Base-by-base conservation (phyloP, 352 stramenopile genomes). In the Phytophthora ramorum region DNA sequence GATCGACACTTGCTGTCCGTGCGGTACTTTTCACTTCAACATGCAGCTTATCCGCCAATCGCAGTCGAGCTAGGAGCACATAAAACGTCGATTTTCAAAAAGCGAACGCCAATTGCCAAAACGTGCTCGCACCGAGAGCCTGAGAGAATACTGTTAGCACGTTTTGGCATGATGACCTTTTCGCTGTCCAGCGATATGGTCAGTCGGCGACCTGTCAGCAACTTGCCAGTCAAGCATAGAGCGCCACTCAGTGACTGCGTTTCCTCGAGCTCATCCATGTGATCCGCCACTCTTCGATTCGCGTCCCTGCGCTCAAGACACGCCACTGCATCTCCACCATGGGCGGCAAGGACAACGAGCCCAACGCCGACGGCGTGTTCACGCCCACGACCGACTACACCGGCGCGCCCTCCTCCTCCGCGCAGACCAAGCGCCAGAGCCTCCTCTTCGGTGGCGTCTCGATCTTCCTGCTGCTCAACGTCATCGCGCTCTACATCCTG, bases 401-500 rank as follows among this genome's bases (percentile, higher is more conserved):
- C 1, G n/a, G 9, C n/a, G 16, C 17, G 6, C 14, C 37, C 5
- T 17, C 37, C 14, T 43, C 40, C 40, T 13, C n/a, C n/a, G 13
- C 61, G 26, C 52, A 72, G 24, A 63, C 38, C 52, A 78, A 75
- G 52, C 76, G 75, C 17, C 66, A 76, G 63, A 80, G 73, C 48
- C 48, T 65, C 30, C 45, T 78, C 32, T 74, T 75, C 51, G 59
- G 75, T 13, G 52, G 65, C 57, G 52, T 87, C 52, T 75, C 49
- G 34, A 44, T 73, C 63, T 92, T 93, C 69, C 63, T 93, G 28
- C 68, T 91, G 35, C 58, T 89, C 78, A 93, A 93, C 75, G 74
- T 93, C 78, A 87, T 94, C 57, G 85, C 90, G 37, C 74, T 94
- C 28, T 94, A 94, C 80, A 70, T 92, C 37, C 63, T 94, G 40